Conservation (phyloP, 2,329 filamentous ascomycete species). For the Sporothrix pseudoabietina region DNA sequence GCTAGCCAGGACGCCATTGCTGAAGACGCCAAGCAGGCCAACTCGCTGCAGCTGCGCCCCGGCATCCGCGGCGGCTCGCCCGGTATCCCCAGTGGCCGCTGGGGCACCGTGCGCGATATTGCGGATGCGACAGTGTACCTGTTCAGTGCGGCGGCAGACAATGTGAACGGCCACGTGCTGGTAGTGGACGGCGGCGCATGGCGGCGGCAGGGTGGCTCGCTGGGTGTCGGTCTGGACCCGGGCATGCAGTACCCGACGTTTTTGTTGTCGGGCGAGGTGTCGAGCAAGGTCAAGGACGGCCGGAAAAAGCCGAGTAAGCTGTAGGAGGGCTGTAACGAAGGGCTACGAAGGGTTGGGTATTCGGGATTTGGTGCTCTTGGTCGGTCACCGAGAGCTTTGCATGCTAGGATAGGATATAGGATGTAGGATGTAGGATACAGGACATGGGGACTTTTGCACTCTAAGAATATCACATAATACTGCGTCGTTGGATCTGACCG, state of each 20-base stretch:
- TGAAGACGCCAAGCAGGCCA: slow-evolving; percentile 25
- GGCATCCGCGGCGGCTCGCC: slow-evolving; percentile 43
- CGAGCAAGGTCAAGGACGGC: slow-evolving; percentile 46
- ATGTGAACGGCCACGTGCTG: slow-evolving; percentile 79
- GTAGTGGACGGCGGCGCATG: slow-evolving; percentile 69
- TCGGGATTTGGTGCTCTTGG: background rate
- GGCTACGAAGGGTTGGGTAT: background rate
- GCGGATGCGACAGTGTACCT: slow-evolving; percentile 89
- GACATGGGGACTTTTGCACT: background rate
- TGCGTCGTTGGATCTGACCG: background rate
- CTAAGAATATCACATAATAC: slow-evolving; percentile 5
- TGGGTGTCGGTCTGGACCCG: slow-evolving; percentile 51
- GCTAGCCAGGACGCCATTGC: slow-evolving; percentile 42
- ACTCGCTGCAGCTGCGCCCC: slow-evolving; percentile 32
- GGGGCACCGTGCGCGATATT: slow-evolving; percentile 82
- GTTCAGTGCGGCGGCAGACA: slow-evolving; percentile 83
- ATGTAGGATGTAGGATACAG: background rate
- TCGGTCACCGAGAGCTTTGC: background rate
- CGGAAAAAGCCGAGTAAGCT: slow-evolving; percentile 41
- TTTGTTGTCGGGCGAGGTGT: slow-evolving; percentile 46
- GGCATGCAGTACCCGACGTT: slow-evolving; percentile 58
- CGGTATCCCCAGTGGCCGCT: slow-evolving; percentile 71
- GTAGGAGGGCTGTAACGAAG: slow-evolving; percentile 6
- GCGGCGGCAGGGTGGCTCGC: slow-evolving; percentile 52
- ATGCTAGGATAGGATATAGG: background rate